Conservation (phyloP, 2,329 filamentous ascomycete genomes). For the Aspergillus clavatus region DNA sequence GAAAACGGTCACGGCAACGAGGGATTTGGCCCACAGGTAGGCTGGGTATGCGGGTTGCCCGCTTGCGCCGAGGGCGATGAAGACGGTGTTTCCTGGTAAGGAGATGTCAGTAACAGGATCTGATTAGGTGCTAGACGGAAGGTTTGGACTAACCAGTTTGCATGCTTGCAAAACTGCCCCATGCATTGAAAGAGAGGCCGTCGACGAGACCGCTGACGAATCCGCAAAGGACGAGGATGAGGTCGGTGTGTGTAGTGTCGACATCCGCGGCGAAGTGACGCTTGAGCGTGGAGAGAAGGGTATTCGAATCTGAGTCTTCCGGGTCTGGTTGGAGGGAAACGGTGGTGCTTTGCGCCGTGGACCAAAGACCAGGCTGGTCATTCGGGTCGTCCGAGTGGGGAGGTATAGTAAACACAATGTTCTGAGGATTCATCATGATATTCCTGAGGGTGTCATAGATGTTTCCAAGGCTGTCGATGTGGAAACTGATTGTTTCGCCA, state of each 20-base stretch:
- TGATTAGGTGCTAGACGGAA: neutral
- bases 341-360: conserved; percentile 19
- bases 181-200: conserved; percentile 39
- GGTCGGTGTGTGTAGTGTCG: conserved; percentile 22
- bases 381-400: conserved; percentile 10
- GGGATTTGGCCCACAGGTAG: conserved; percentile 41
- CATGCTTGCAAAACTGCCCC: conserved; percentile 42
- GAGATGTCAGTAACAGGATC: neutral
- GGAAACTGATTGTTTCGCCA: neutral
- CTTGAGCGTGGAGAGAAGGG: conserved; percentile 11
- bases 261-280: conserved; percentile 22
- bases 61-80: conserved; percentile 40
- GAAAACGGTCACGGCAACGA: conserved; percentile 38
- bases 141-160: conserved; percentile 33
- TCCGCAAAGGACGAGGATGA: conserved; percentile 32
- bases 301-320: conserved; percentile 5
- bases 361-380: conserved; percentile 18
- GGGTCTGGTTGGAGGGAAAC: conserved; percentile 16
- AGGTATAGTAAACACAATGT: neutral
- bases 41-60: conserved; percentile 37
- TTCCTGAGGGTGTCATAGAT: neutral
- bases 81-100: conserved; percentile 39
- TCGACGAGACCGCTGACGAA: conserved; percentile 40
- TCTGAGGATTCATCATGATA: neutral
- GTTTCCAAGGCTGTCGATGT: neutral